Percentiles rank a stretch among this genome's conserved stretches.
phyloP scores from a whole-genome alignment of 805 yeast species.

The Candida ulmi region DNA sequence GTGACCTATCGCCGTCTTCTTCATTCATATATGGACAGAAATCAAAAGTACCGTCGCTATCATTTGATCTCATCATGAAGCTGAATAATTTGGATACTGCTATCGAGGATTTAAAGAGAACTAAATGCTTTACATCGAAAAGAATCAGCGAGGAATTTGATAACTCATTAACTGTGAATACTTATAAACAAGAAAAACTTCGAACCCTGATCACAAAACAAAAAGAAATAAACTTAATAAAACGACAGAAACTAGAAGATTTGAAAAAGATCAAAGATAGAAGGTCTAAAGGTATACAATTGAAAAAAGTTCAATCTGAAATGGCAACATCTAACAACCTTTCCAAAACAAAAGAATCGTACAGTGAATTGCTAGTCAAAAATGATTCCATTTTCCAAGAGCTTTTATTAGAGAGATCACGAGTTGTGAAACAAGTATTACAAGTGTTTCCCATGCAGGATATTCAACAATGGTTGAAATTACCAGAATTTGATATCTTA shows the following conservation, averaged over 20 bases:
- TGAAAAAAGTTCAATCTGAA: neutral
- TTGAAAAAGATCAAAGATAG: slow-evolving; percentile 6
- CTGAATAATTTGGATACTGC: slow-evolving; percentile 32
- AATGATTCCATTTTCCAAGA: slow-evolving; percentile 14
- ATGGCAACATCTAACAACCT: neutral
- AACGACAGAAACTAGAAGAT: slow-evolving; percentile 8
- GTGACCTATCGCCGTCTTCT: too few species aligned
- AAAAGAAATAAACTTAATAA: neutral
- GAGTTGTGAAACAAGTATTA: slow-evolving; percentile 18
- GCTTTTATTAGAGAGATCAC: slow-evolving; percentile 12
- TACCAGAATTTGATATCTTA: slow-evolving; percentile 22
- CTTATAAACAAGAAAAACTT: slow-evolving; percentile 5
- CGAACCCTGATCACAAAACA: slow-evolving; percentile 3
- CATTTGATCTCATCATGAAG: slow-evolving; percentile 38
- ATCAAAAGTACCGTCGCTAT: slow-evolving; percentile 21
- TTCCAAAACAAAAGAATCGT: slow-evolving; percentile 10
- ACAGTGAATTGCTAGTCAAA: slow-evolving; percentile 7
- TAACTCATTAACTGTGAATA: neutral
- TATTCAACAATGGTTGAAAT: slow-evolving; percentile 14
- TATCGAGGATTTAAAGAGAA: slow-evolving; percentile 26
- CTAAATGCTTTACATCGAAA: slow-evolving; percentile 12
- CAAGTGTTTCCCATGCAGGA: slow-evolving; percentile 28
- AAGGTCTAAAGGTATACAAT: slow-evolving; percentile 7
- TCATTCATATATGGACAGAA: slow-evolving; percentile 3
- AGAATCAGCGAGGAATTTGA: slow-evolving; percentile 9